Conservation (phyloP, 441 rosid genomes). For the Croton laevigatus region DNA sequence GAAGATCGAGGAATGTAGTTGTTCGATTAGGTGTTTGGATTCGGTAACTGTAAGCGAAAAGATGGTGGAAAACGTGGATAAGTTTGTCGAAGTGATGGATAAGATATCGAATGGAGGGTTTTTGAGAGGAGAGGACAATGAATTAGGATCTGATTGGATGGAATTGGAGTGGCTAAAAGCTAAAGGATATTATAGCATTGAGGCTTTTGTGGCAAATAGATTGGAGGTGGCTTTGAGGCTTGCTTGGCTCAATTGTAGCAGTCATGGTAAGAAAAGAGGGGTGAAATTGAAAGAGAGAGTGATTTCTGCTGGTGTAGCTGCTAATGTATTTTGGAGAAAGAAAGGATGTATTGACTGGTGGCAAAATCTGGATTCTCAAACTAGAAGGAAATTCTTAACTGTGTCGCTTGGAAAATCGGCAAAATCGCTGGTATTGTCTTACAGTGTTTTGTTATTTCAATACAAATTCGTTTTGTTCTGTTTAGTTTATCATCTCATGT, state of each 20-base stretch:
- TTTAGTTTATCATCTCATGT: neutral
- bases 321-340: conserved; percentile 90
- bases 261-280: conserved; percentile 67
- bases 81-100: conserved; percentile 76
- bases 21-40: conserved; percentile 58
- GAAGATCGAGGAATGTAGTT: conserved; percentile 45
- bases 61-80: conserved; percentile 54
- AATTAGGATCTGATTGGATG: conserved; percentile 76
- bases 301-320: conserved; percentile 50
- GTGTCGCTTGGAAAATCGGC: conserved; percentile 62
- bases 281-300: conserved; percentile 79
- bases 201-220: conserved; percentile 81
- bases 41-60: conserved; percentile 59
- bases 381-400: conserved; percentile 49
- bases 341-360: conserved; percentile 92
- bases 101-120: conserved; percentile 62
- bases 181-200: conserved; percentile 84
- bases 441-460: neutral
- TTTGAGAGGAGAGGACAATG: conserved; percentile 74
- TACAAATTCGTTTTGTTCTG: neutral
- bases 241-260: conserved; percentile 75
- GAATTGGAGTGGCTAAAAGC: conserved; percentile 88
- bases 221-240: conserved; percentile 87
- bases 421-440: conserved; percentile 61
- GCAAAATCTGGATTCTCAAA: conserved; percentile 53